phyloP scores from a whole-genome alignment of 2,329 filamentous ascomycete genomes.

The Albifimbria verrucaria region DNA sequence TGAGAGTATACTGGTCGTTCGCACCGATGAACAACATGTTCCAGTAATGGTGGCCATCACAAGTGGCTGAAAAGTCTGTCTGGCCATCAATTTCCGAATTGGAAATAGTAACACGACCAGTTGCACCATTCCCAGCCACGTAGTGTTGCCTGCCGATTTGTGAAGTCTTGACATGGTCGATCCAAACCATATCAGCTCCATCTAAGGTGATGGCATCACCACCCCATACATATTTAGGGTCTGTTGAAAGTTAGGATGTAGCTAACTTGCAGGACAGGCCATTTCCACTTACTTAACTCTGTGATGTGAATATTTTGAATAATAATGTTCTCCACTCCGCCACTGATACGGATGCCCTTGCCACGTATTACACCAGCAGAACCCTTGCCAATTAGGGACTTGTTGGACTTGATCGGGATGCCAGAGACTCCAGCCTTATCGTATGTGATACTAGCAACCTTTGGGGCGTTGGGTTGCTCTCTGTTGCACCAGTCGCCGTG shows the following conservation, averaged over 20 bases:
- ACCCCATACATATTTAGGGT: constrained; percentile 33
- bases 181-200: constrained; percentile 18
- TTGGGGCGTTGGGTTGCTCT: constrained; percentile 50
- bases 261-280: not conserved
- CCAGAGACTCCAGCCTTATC: constrained; percentile 50
- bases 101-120: not conserved
- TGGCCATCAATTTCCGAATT: not conserved
- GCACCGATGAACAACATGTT: not conserved
- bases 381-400: constrained; percentile 34
- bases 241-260: not conserved
- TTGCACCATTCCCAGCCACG: not conserved
- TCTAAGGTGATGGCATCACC: constrained; percentile 29
- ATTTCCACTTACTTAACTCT: constrained; percentile 9
- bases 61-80: not conserved
- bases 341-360: constrained; percentile 32
- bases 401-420: constrained; percentile 19
- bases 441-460: constrained; percentile 36
- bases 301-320: constrained; percentile 32
- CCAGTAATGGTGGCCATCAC: constrained; percentile 1
- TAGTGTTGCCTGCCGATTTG: not conserved
- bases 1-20: constrained; percentile 3
- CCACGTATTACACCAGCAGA: constrained; percentile 33
- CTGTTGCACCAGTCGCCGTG: constrained; percentile 49
- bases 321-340: constrained; percentile 26
- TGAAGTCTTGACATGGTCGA: constrained; percentile 1